phyloP scores from a whole-genome alignment of 768 basidiomycete species.

The Phallus indusiatus region DNA sequence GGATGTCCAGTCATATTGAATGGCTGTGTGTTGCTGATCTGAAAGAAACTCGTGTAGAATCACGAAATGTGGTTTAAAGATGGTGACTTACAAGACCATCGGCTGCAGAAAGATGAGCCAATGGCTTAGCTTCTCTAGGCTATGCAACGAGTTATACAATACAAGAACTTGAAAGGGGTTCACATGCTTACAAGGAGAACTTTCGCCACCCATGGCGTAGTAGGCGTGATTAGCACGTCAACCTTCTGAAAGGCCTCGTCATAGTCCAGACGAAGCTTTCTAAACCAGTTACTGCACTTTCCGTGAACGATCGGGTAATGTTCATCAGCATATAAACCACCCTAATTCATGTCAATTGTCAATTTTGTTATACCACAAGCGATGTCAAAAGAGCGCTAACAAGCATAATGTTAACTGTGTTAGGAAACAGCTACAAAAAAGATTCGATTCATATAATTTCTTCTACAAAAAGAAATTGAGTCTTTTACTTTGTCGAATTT shows the following conservation, averaged over 20 bases:
- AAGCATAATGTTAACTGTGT: conserved; percentile 13
- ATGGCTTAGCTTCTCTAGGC: conserved; percentile 19
- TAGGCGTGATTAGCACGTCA: conserved; percentile 29
- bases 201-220: conserved; percentile 26
- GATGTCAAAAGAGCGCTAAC: not conserved
- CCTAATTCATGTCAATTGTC: conserved; percentile 7
- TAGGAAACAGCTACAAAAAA: conserved; percentile 11
- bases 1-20: conserved; percentile 33
- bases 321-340: conserved; percentile 23
- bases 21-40: conserved; percentile 9
- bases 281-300: conserved; percentile 29
- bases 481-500: conserved; percentile 27
- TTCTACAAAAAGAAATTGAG: not conserved
- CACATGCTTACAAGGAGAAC: conserved; percentile 13
- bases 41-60: not conserved
- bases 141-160: not conserved
- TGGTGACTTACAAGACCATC: conserved; percentile 18
- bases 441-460: not conserved
- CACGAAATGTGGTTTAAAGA: not conserved
- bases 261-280: conserved; percentile 26
- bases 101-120: conserved; percentile 21
- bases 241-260: conserved; percentile 21
- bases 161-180: not conserved
- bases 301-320: conserved; percentile 21
- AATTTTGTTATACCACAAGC: not conserved